Base-by-base conservation (phyloP, 768 basidiomycete genomes). In the Phanerochaete sordida region DNA sequence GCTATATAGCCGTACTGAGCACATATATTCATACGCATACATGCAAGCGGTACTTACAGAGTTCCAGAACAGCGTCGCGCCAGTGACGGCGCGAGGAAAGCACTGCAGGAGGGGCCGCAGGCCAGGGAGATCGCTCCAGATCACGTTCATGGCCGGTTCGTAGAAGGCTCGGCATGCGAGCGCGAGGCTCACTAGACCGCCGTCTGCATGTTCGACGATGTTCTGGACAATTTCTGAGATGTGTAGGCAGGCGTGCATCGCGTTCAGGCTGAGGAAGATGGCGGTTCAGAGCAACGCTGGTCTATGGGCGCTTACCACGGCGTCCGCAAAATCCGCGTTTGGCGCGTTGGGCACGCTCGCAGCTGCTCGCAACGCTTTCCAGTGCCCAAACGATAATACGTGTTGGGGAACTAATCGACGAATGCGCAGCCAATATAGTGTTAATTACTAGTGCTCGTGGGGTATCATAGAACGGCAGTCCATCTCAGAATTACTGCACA, bases 81-180 rank as follows among this genome's bases (percentile, higher is more conserved):
- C 6, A 35, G 33, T 7, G 33, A 43, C 39, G 8, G 39, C 39
- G 19, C 11, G 39, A 4, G 39, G 19, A 43, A 43, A 19, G 19
- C 39, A 43, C 19, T 9, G 39, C 11, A 43, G 39, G 19, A 43
- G 11, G 39, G 88, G 88, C 48, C 82, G 71, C 56, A 90, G 75
- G 9, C 86, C 87, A 67, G 89, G 87, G 56, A 90, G 73, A 63
- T 90, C 88, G 70, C 78, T 83, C 88, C 88, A 90, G 24, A 90
- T 75, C 52, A 84, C 74, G 67, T 84, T 75, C 64, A 90, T 66
- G 19, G 85, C 81, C 11, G 86, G 86, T 59, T 85, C 86, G 61
- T 77, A 82, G 66, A 88, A 73, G n/a, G 83, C 80, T 58, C 77
- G 81, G 71, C 88, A 89, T 50, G 88, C 88, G 49, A 88, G 79